Evolutionary conservation across 169 alveolate genomes (phyloP).

Genomic region (Plasmodium ovale): DNA sequence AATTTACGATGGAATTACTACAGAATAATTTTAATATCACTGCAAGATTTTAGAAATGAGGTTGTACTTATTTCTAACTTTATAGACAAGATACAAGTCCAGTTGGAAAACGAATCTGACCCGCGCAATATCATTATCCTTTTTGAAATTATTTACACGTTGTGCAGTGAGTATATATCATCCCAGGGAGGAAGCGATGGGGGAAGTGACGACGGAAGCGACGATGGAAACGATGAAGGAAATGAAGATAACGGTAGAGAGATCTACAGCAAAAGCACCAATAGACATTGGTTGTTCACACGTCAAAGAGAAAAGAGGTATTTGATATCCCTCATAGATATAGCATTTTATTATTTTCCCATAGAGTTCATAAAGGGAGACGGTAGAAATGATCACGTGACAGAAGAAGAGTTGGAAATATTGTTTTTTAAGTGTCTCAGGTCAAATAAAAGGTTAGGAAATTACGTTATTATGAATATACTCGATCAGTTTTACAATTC

Average conservation of each 20-base stretch:
- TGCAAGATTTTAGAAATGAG: constrained; percentile 28
- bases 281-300: constrained; percentile 16
- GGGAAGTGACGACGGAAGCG: not conserved
- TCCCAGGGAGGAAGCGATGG: not conserved
- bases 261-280: no score
- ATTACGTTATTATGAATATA: constrained; percentile 29
- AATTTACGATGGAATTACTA: constrained; percentile 30
- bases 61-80: constrained; percentile 26
- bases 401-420: constrained; percentile 31
- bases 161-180: constrained; percentile 41
- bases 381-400: constrained; percentile 28
- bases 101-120: constrained; percentile 62
- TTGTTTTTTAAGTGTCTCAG: constrained; percentile 27
- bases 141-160: constrained; percentile 34
- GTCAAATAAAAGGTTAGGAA: constrained; percentile 49
- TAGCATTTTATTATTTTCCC: constrained; percentile 62
- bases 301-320: constrained; percentile 25
- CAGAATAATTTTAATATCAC: constrained; percentile 34
- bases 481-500: constrained; percentile 45
- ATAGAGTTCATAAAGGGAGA: constrained; percentile 39
- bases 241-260: not conserved
- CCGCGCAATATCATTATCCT: constrained; percentile 43
- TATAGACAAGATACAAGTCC: constrained; percentile 60
- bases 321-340: constrained; percentile 41
- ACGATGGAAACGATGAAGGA: not conserved